phyloP scores from a whole-genome alignment of 192 early-diverging fungal species.

The Borealophlyctis nickersoniae region DNA sequence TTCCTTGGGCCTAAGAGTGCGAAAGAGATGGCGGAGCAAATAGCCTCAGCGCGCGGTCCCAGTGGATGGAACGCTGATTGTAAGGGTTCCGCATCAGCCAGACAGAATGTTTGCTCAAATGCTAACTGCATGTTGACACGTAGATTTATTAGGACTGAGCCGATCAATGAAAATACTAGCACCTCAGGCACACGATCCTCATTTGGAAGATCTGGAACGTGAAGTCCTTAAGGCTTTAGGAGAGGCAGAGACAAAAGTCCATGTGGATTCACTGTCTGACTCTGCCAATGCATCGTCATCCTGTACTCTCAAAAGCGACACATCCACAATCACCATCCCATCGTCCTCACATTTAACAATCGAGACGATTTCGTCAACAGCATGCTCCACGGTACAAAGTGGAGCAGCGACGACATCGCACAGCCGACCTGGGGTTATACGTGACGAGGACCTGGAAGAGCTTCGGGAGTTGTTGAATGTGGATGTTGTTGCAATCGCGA shows the following conservation, averaged over 20 bases:
- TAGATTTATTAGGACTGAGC: conserved; percentile 20
- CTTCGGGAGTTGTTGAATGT: neutral
- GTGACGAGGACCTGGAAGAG: conserved; percentile 5
- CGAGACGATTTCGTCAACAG: no score
- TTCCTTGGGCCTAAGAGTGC: conserved; percentile 69
- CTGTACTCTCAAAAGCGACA: neutral
- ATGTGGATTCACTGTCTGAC: neutral
- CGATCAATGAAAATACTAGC: conserved; percentile 22
- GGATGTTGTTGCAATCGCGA: conserved; percentile 3
- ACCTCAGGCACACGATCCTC: conserved; percentile 13
- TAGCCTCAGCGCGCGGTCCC: conserved; percentile 57
- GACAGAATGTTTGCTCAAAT: neutral
- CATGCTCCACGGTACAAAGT: no score
- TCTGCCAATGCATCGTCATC: neutral
- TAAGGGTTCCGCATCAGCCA: conserved; percentile 2
- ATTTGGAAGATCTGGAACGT: conserved; percentile 11
- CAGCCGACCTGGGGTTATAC: neutral
- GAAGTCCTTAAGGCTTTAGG: conserved; percentile 7
- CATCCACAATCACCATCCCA: neutral
- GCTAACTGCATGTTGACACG: neutral
- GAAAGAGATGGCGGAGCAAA: conserved; percentile 62
- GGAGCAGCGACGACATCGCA: neutral
- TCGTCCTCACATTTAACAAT: neutral
- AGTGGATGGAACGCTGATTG: conserved; percentile 35
- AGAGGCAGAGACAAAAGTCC: no score